phyloP scores from a whole-genome alignment of 805 yeast species.

The Yamadazyma philogaea region DNA sequence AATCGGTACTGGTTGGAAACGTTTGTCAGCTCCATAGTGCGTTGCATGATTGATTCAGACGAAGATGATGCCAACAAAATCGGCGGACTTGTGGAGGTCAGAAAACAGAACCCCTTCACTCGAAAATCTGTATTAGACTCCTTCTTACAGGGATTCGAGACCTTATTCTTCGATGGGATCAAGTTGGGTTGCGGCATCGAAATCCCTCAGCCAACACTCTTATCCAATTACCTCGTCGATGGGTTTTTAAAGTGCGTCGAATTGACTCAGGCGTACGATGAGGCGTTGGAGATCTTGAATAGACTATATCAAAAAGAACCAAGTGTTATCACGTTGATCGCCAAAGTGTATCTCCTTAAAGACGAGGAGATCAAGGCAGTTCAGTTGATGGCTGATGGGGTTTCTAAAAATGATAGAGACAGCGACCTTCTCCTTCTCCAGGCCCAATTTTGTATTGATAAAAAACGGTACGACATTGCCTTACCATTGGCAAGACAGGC shows the following conservation, averaged over 20 bases:
- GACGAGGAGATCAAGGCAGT: slow-evolving; percentile 63
- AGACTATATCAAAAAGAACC: slow-evolving; percentile 53
- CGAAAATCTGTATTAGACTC: slow-evolving; percentile 36
- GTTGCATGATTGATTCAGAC: slow-evolving; percentile 65
- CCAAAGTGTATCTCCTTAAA: slow-evolving; percentile 48
- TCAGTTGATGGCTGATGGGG: slow-evolving; percentile 48
- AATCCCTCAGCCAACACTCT: slow-evolving; percentile 62
- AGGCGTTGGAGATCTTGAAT: slow-evolving; percentile 57
- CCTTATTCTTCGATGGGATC: slow-evolving; percentile 62
- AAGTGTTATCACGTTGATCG: slow-evolving; percentile 55
- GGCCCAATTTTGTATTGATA: slow-evolving; percentile 54
- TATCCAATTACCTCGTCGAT: slow-evolving; percentile 70
- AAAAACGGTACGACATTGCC: slow-evolving; percentile 54
- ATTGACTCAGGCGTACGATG: slow-evolving; percentile 61
- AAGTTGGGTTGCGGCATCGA: slow-evolving; percentile 64
- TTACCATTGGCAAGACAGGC: slow-evolving; percentile 59
- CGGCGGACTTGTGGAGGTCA: slow-evolving; percentile 74
- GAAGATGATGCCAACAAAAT: slow-evolving; percentile 60
- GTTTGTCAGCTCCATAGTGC: slow-evolving; percentile 65
- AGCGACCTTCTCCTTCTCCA: slow-evolving; percentile 53
- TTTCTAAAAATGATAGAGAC: slow-evolving; percentile 49
- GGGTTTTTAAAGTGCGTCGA: slow-evolving; percentile 64
- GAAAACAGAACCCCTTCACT: slow-evolving; percentile 75
- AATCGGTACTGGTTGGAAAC: slow-evolving; percentile 51
- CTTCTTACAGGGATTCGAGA: slow-evolving; percentile 65